Evolutionary conservation across 2,329 filamentous ascomycete genomes (phyloP).

Genomic region (Trichoderma sp.): DNA sequence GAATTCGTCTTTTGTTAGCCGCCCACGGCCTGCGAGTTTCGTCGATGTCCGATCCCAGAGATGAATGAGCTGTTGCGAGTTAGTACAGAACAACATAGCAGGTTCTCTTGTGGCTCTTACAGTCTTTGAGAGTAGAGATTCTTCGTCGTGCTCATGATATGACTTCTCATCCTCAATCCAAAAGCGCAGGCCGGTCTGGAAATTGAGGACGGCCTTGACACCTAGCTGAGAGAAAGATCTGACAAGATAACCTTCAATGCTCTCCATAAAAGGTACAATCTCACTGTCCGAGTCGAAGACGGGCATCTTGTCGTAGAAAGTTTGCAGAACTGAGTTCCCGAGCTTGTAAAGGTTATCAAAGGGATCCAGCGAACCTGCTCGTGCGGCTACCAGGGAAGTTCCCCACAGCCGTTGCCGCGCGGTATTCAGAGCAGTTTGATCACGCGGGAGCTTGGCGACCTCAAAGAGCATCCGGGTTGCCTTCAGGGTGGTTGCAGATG

Average conservation of each 20-base stretch:
- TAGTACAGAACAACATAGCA: constrained; percentile 32
- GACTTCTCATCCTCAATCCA: constrained; percentile 65
- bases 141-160: constrained; percentile 47
- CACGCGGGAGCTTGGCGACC: constrained; percentile 57
- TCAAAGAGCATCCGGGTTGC: constrained; percentile 50
- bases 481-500: constrained; percentile 38
- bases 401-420: constrained; percentile 67
- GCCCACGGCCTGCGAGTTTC: constrained; percentile 42
- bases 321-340: constrained; percentile 54
- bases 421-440: constrained; percentile 65
- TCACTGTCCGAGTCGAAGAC: constrained; percentile 43
- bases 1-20: constrained; percentile 50
- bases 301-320: constrained; percentile 55
- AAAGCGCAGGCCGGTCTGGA: constrained; percentile 62
- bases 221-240: constrained; percentile 55
- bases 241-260: constrained; percentile 55
- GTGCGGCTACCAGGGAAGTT: constrained; percentile 35
- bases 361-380: constrained; percentile 59
- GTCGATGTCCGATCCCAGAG: constrained; percentile 56
- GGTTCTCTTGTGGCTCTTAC: constrained; percentile 44
- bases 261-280: constrained; percentile 54
- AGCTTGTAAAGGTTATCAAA: constrained; percentile 69
- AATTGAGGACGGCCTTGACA: constrained; percentile 56
- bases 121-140: constrained; percentile 45
- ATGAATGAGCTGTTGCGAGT: constrained; percentile 46